Conservation (phyloP, 345 rosid species). For the Citrus cavaleriei region DNA sequence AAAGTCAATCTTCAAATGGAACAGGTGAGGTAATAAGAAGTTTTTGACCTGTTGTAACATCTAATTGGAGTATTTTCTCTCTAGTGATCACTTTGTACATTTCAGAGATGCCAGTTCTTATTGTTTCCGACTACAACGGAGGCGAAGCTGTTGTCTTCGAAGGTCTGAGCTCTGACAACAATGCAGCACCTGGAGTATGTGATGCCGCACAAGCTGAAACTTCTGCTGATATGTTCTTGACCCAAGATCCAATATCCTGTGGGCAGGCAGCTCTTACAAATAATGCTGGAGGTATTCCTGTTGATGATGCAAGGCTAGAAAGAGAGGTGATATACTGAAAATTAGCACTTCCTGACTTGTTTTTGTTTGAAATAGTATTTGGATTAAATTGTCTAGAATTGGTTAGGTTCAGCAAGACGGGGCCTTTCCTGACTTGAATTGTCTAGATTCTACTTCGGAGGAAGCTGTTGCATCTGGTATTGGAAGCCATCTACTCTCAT, state of each 20-base stretch:
- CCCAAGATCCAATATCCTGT: conserved; percentile 9
- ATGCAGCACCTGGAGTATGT: conserved; percentile 3
- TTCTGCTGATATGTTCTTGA: conserved; percentile 9
- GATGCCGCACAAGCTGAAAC: conserved; percentile 2
- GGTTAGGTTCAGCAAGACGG: conserved; percentile 35
- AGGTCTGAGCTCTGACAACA: conserved; percentile 5
- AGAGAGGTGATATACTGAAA: conserved; percentile 27
- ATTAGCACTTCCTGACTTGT: not conserved
- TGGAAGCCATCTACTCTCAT: not conserved
- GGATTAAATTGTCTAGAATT: conserved; percentile 11
- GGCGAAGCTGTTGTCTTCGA: not conserved
- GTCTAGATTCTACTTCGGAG: conserved; percentile 34
- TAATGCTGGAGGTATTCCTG: conserved; percentile 14
- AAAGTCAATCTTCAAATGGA: conserved; percentile 11
- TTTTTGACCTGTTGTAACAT: not conserved
- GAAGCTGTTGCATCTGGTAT: conserved; percentile 35
- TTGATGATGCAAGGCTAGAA: conserved; percentile 18
- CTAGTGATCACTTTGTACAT: not conserved
- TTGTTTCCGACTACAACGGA: not conserved
- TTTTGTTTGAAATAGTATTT: conserved; percentile 11
- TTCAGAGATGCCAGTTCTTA: conserved; percentile 17
- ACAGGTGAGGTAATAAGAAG: conserved; percentile 14
- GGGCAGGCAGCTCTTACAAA: conserved; percentile 5
- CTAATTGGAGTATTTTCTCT: not conserved
- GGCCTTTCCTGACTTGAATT: conserved; percentile 31